Conservation (phyloP, 1,284 basidiomycete genomes). For the Fomitopsis palustris region DNA sequence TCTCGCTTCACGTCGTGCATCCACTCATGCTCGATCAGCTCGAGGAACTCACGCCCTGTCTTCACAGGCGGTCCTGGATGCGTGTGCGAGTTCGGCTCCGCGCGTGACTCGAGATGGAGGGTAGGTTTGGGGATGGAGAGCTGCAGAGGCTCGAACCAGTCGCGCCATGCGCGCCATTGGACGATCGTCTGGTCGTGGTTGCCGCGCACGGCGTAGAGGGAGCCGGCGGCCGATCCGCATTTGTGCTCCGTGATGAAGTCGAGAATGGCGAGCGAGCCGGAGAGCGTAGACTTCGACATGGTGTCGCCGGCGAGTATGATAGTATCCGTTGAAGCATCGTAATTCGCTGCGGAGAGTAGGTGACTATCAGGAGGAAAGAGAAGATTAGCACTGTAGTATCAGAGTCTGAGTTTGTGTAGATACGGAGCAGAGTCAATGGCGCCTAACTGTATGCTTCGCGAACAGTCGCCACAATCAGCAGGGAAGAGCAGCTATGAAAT, state of each 20-base stretch:
- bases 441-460: no score
- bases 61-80: slow-evolving; percentile 31
- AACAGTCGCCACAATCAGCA: no score
- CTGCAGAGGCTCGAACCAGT: slow-evolving; percentile 46
- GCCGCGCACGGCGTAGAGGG: slow-evolving; percentile 68
- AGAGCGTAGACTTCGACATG: slow-evolving; percentile 60
- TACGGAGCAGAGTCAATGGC: no score
- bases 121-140: slow-evolving; percentile 10
- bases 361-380: slow-evolving; percentile 39
- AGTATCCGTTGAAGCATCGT: slow-evolving; percentile 55
- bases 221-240: slow-evolving; percentile 11
- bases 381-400: slow-evolving; percentile 6
- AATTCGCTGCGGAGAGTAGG: slow-evolving; percentile 60
- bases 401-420: no score
- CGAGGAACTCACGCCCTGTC: slow-evolving; percentile 51
- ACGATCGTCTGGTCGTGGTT: slow-evolving; percentile 90
- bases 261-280: slow-evolving; percentile 62
- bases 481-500: no score
- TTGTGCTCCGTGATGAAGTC: slow-evolving; percentile 54
- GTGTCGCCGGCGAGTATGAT: slow-evolving; percentile 84
- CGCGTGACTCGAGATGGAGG: slow-evolving; percentile 4
- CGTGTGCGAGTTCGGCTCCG: slow-evolving; percentile 3
- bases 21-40: slow-evolving; percentile 42
- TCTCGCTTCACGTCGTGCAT: slow-evolving; percentile 21
- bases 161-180: slow-evolving; percentile 83